Conservation (phyloP, 2,329 filamentous ascomycete species). For the Fusarium acutatum region DNA sequence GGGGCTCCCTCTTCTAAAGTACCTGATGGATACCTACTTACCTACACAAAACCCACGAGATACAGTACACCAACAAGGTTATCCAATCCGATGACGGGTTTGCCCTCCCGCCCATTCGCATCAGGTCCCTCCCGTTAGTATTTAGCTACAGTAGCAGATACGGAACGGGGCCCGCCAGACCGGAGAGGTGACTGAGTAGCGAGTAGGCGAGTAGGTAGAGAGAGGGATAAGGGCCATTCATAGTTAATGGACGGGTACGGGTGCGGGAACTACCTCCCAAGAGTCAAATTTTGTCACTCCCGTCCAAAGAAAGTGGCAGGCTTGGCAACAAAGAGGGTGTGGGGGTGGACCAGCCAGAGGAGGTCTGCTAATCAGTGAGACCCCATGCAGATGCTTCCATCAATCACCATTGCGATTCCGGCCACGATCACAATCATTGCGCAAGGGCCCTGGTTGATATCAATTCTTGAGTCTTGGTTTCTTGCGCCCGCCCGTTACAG, state of each 20-base stretch:
- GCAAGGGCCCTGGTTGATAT: constrained; percentile 20
- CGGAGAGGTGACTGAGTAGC: constrained; percentile 4
- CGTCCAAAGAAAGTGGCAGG: constrained; percentile 12
- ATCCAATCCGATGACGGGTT: constrained; percentile 18
- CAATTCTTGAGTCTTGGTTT: constrained; percentile 21
- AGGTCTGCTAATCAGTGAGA: constrained; percentile 35
- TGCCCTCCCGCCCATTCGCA: constrained; percentile 12
- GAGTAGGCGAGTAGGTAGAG: too few species aligned
- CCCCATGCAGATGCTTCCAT: constrained; percentile 21
- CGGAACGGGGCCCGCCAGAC: constrained; percentile 30
- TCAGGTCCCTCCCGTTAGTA: constrained; percentile 11
- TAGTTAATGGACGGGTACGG: constrained; percentile 1
- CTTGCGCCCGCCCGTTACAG: constrained; percentile 34
- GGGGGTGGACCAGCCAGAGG: constrained; percentile 36
- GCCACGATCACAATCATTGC: constrained; percentile 33
- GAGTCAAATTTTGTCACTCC: constrained; percentile 20
- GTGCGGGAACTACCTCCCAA: constrained; percentile 19
- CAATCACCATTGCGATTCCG: constrained; percentile 35
- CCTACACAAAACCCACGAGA: not conserved
- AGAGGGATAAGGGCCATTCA: not conserved
- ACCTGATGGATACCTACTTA: not conserved
- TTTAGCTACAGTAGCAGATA: not conserved
- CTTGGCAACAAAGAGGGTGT: constrained; percentile 28
- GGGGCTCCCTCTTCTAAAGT: not conserved
- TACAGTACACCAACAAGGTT: not conserved